These are phyloP conservation scores for Epichloe festucae DNA, from an alignment of 2,329 filamentous ascomycete genomes.

Conservation along the genomic window DNA sequence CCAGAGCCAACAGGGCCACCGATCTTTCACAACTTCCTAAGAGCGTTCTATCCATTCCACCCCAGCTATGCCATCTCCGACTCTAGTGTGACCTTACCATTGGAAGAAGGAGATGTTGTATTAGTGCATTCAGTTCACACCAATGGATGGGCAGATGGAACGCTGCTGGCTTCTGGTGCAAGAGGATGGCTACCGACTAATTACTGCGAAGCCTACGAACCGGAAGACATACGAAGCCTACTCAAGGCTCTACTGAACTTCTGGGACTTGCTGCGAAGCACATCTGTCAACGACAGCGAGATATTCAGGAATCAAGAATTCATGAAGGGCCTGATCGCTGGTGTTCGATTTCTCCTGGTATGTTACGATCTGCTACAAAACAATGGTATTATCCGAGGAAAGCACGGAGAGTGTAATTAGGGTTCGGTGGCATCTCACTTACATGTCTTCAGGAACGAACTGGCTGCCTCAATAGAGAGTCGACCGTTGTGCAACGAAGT, in stretches of 20 bases:
- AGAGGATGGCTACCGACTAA: conserved; percentile 96
- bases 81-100: conserved; percentile 73
- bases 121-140: conserved; percentile 93
- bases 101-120: conserved; percentile 84
- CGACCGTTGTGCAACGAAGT: conserved; percentile 58
- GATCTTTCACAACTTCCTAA: conserved; percentile 85
- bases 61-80: conserved; percentile 66
- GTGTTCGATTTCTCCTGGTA: conserved; percentile 80
- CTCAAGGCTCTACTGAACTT: conserved; percentile 80
- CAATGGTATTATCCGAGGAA: background rate
- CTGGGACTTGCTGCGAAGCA: conserved; percentile 78
- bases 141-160: conserved; percentile 97
- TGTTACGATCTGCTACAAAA: conserved; percentile 22
- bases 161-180: conserved; percentile 69
- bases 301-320: conserved; percentile 87
- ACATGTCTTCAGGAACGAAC: conserved; percentile 59
- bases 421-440: conserved; percentile 5
- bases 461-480: conserved; percentile 75
- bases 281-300: conserved; percentile 58
- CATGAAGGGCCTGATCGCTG: conserved; percentile 85
- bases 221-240: conserved; percentile 71
- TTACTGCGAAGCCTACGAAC: conserved; percentile 92
- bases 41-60: conserved; percentile 87
- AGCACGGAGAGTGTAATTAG: background rate
- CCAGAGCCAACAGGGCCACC: conserved; percentile 36